Evolutionary conservation across 164 flowering plant genomes (phyloP).

Genomic region (Magnolia sinica): DNA sequence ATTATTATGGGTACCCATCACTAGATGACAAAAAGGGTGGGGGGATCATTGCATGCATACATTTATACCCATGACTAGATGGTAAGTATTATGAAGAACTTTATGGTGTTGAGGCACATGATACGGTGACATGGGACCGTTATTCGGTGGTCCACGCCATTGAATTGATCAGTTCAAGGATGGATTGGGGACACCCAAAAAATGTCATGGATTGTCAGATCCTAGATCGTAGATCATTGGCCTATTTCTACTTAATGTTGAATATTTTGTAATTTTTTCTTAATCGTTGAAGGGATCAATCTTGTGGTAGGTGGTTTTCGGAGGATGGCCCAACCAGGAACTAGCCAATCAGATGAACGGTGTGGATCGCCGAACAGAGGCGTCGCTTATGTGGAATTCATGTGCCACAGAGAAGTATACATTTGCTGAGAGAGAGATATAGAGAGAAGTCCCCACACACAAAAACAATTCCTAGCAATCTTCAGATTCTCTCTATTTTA

Average conservation of each 20-base stretch:
- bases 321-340: too few relatives aligned
- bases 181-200: not conserved
- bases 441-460: not conserved
- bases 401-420: not conserved
- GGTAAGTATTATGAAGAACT: not conserved
- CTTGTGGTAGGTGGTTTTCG: too few relatives aligned
- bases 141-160: not conserved
- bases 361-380: not conserved
- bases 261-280: not conserved
- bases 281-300: too few relatives aligned
- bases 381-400: not conserved
- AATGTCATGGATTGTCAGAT: not conserved
- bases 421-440: conserved; percentile 5
- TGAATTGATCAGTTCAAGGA: not conserved
- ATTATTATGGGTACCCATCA: conserved; percentile 7
- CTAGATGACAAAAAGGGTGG: conserved; percentile 8
- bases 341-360: not conserved
- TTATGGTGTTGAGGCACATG: not conserved
- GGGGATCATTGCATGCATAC: conserved; percentile 8
- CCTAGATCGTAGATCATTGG: not conserved
- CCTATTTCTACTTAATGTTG: not conserved
- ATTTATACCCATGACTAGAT: not conserved
- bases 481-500: conserved; percentile 12
- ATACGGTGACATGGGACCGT: not conserved
- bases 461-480: conserved; percentile 16